phyloP scores from a whole-genome alignment of 2,329 filamentous ascomycete species.

The Colletotrichum sp. region DNA sequence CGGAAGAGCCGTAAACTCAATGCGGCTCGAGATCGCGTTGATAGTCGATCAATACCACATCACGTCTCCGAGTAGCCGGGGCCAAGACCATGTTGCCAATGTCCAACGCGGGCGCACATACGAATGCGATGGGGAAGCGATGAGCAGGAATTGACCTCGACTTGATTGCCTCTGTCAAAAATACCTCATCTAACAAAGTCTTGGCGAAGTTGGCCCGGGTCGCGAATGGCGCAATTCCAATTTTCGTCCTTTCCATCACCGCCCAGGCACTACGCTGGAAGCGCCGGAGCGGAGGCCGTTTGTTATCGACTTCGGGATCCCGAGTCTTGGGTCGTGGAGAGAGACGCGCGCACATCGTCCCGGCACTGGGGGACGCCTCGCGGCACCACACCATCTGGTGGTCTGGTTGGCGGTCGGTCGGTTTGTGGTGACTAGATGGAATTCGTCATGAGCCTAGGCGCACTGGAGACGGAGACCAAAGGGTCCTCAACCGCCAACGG shows the following conservation, averaged over 20 bases:
- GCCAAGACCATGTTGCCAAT: neutral
- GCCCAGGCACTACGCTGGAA: neutral
- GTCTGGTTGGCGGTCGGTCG: neutral
- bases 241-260: neutral
- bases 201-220: conserved; percentile 8
- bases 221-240: neutral
- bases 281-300: conserved; percentile 2
- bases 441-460: neutral
- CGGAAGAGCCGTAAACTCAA: neutral
- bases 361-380: neutral
- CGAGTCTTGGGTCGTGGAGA: neutral
- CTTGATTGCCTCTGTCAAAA: neutral
- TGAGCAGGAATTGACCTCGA: neutral
- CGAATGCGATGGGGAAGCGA: neutral
- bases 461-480: neutral
- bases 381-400: neutral
- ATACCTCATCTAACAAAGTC: conserved; percentile 10
- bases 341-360: neutral
- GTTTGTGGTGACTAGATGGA: conserved; percentile 3
- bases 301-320: neutral
- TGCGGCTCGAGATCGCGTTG: neutral
- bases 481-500: neutral
- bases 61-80: neutral
- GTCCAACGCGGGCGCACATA: neutral
- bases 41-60: neutral